phyloP scores from a whole-genome alignment of 768 basidiomycete genomes.

The Amanita exitialis region DNA sequence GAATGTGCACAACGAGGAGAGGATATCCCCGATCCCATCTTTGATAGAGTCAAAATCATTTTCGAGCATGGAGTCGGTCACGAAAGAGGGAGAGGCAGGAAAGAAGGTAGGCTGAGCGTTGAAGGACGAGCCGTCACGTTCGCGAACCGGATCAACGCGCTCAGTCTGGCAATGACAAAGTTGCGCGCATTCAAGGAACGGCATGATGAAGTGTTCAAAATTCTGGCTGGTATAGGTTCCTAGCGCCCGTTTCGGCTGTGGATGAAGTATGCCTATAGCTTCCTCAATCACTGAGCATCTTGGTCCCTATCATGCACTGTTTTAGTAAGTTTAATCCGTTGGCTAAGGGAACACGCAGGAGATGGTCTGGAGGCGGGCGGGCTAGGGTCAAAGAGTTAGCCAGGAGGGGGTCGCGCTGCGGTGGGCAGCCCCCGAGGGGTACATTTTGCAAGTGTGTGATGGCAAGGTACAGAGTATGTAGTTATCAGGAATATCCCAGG shows the following conservation, averaged over 20 bases:
- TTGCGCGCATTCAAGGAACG: conserved; percentile 65
- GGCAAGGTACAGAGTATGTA: too few relatives aligned
- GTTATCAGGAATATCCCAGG: too few relatives aligned
- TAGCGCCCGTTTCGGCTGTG: neutral
- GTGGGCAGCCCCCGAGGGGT: too few relatives aligned
- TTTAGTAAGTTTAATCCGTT: too few relatives aligned
- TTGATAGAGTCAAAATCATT: conserved; percentile 51
- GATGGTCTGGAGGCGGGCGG: too few relatives aligned
- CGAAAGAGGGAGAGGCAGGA: conserved; percentile 17
- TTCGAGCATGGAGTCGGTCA: conserved; percentile 51
- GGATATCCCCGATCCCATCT: conserved; percentile 27
- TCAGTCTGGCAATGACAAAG: conserved; percentile 62
- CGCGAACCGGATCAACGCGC: conserved; percentile 66
- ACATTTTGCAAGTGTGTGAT: too few relatives aligned
- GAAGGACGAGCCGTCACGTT: conserved; percentile 63
- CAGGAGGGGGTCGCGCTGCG: too few relatives aligned
- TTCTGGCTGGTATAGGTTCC: conserved; percentile 40
- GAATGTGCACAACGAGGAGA: conserved; percentile 23
- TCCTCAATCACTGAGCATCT: too few relatives aligned
- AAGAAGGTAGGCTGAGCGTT: conserved; percentile 36
- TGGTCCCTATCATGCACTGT: too few relatives aligned
- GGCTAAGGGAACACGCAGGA: too few relatives aligned
- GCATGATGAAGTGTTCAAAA: conserved; percentile 61
- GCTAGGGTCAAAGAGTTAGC: too few relatives aligned
- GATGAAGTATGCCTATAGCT: too few relatives aligned